Conservation (phyloP, 2,329 filamentous ascomycete genomes). For the Colletotrichum australisinense region DNA sequence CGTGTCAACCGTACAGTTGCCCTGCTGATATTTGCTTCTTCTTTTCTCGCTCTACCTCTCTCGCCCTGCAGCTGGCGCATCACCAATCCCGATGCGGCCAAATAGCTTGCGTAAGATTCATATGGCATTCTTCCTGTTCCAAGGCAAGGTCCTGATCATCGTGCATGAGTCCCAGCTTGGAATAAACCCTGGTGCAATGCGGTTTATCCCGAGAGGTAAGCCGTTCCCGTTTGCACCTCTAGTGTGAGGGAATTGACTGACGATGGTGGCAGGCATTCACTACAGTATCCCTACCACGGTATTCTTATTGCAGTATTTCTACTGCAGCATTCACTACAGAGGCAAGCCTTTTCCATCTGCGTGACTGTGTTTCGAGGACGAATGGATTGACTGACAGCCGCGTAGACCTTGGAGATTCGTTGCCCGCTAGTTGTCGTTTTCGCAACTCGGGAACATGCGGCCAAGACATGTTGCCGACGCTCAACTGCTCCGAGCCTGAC, state of each 20-base stretch:
- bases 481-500: conserved; percentile 35
- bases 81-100: conserved; percentile 57
- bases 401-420: conserved; percentile 28
- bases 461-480: conserved; percentile 33
- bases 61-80: conserved; percentile 8
- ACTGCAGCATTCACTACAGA: too few species aligned
- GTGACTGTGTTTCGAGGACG: too few species aligned
- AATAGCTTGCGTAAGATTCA: conserved; percentile 98
- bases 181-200: conserved; percentile 88
- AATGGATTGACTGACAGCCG: too few species aligned
- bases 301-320: too few species aligned
- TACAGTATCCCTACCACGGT: conserved; percentile 59
- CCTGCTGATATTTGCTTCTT: too few species aligned
- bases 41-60: conserved; percentile 14
- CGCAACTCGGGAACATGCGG: conserved; percentile 27
- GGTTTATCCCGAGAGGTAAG: conserved; percentile 94
- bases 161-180: conserved; percentile 82
- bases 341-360: too few species aligned
- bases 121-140: conserved; percentile 93
- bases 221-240: conserved; percentile 33
- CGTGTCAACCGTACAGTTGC: too few species aligned
- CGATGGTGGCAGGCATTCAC: conserved; percentile 79
- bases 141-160: conserved; percentile 83
- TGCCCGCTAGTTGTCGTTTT: conserved; percentile 33
- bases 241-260: conserved; percentile 12